Base-by-base conservation (phyloP, 1,284 basidiomycete species). In the Fomitiporia mediterranea region DNA sequence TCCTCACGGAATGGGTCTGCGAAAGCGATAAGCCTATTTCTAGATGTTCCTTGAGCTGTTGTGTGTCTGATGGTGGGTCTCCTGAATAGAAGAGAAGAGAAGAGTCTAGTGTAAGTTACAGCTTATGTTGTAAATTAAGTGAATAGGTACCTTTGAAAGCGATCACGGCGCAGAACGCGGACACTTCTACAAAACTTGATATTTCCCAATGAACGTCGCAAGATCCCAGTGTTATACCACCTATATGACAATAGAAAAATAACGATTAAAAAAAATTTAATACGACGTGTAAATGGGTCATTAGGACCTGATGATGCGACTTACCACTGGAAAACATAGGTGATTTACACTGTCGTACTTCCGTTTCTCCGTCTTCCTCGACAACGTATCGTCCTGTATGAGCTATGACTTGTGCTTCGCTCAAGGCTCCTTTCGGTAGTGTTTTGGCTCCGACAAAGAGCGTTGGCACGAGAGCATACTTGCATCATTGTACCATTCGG, bases 371-470 rank as follows among this genome's bases (percentile, higher is more conserved):
- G 37, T 77, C 79, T 56, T 79, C 78, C 3, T 63, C 60, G 6
- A 74, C 53, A n/a, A 67, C 59, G 57, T 75, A 78, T 42, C 77
- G 75, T 1, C 86, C 85, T 0, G 84, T 87, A 63, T 89, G 87
- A 15, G 81, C 64, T 3, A 87, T 62, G 0, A 84, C 79, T 65
- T 90, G 88, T 62, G 87, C 89, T 66, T 91, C 88, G 11, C 89
- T 64, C 34, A 80, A 67, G 0, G 92, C 93, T 50, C 76, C 80
- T 63, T 87, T 90, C 0, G 94, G 94, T 9, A 98, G 73, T 47
- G 81, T 77, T 43, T 81, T 79, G 0, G 93, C 84, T 7, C 78
- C 79, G 0, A 87, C 70, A 63, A 90, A 88, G 6, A 94, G 65
- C 0, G 82, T 78, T 2, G 89, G 84, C 1, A 61, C 63, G 19